Percentiles rank a stretch among this genome's conserved stretches.
Conservation (phyloP, 805 yeast species). For the Yarrowia sp. region DNA sequence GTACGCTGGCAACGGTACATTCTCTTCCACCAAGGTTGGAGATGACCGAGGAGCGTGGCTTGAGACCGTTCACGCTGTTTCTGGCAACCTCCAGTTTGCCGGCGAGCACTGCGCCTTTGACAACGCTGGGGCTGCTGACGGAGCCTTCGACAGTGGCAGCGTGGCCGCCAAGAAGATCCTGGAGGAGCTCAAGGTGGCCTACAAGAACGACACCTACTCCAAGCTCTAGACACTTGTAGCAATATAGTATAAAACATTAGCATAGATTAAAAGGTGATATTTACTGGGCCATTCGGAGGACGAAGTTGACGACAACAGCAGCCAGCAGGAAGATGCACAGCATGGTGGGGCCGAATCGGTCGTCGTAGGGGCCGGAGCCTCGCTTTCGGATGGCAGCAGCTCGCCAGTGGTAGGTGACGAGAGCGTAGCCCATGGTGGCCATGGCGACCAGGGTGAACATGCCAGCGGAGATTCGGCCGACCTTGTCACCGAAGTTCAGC, state of each 20-base stretch:
- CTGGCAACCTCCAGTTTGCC: slow-evolving; percentile 34
- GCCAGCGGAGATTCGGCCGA: slow-evolving; percentile 91
- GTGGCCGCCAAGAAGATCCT: slow-evolving; percentile 32
- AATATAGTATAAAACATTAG: slow-evolving; percentile 7
- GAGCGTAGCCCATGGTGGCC: slow-evolving; percentile 96
- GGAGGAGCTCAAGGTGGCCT: slow-evolving; percentile 3
- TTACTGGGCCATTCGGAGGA: slow-evolving; percentile 57
- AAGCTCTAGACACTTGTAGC: neutral
- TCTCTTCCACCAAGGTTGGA: slow-evolving; percentile 33
- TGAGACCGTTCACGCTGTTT: slow-evolving; percentile 30
- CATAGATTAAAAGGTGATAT: neutral
- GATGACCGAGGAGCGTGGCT: slow-evolving; percentile 33
- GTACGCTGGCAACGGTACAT: slow-evolving; percentile 39
- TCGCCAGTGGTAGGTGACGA: slow-evolving; percentile 97
- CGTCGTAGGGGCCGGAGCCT: slow-evolving; percentile 99
- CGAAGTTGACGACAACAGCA: slow-evolving; percentile 91
- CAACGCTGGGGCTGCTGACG: slow-evolving; percentile 33
- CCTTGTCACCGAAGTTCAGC: slow-evolving; percentile 90
- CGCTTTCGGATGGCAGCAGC: slow-evolving; percentile 97
- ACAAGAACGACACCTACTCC: slow-evolving; percentile 13
- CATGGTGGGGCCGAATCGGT: slow-evolving; percentile 97
- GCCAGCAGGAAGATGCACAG: slow-evolving; percentile 87
- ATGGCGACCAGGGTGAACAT: slow-evolving; percentile 93
- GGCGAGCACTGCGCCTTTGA: slow-evolving; percentile 36
- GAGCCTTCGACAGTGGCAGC: slow-evolving; percentile 33